These are phyloP conservation scores for Ceratocystis diversiconidia DNA, from an alignment of 2,329 filamentous ascomycete species.

Conservation along the genomic window DNA sequence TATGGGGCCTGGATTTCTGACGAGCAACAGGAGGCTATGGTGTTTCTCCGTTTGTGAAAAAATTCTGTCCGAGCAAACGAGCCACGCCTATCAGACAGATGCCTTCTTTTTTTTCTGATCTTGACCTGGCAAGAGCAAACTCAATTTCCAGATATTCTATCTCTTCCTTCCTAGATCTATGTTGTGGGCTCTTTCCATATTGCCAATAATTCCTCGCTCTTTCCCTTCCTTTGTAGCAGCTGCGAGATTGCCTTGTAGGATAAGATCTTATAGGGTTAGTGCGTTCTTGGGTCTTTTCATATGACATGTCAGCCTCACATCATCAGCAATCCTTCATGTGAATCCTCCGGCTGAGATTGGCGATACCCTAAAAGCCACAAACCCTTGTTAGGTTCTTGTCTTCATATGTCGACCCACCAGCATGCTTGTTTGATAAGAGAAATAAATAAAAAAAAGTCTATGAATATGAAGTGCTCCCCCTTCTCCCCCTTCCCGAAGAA, in stretches of 20 bases:
- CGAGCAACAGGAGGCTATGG: neutral
- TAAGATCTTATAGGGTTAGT: neutral
- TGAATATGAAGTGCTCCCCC: neutral
- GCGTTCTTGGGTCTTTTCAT: neutral
- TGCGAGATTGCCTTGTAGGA: neutral
- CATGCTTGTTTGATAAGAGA: neutral
- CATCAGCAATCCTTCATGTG: neutral
- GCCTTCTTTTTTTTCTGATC: neutral
- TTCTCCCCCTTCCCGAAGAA: neutral
- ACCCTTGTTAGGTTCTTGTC: neutral
- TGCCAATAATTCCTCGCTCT: neutral
- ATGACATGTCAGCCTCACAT: slow-evolving; percentile 3
- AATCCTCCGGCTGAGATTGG: neutral
- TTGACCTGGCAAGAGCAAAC: neutral
- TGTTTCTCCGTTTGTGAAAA: neutral
- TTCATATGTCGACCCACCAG: neutral
- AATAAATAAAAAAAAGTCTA: neutral
- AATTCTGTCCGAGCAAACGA: neutral
- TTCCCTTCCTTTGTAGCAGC: neutral
- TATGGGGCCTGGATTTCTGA: neutral
- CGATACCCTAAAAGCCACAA: neutral
- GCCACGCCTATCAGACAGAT: neutral
- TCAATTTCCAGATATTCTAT: neutral
- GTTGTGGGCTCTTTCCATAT: neutral
- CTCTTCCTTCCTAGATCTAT: neutral